Base-by-base conservation (phyloP, 306 rosid genomes). In the Mimosa bimucronata region DNA sequence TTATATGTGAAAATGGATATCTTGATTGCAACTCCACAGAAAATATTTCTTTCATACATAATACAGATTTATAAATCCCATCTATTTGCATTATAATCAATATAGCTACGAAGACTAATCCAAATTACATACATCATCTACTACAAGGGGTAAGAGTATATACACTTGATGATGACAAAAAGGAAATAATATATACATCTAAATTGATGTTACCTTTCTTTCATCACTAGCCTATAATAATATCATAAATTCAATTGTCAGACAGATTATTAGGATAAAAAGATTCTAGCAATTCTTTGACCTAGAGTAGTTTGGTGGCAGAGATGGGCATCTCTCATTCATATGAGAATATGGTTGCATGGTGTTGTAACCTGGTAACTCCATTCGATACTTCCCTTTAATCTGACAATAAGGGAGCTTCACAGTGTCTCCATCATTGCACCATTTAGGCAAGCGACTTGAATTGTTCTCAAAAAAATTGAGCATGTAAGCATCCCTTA, bases 361-460 rank as follows among this genome's bases (percentile, higher is more conserved):
- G 21, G 90, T 88, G 87, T 91, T 96, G 83, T 89, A 96, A 45
- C 83, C 96, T 0, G 98, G 99, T 72, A 96, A 80, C 75, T 96
- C 97, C 97, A 96, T 90, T 53, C 94, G 88, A 76, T 93, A 96
- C 85, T 88, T 88, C 11, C 99, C 99, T 71, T 81, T 87, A 62
- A 96, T 96, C 87, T 96, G 99, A 81, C 98, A 96, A 79, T 86
- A 96, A 1, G 99, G 99, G 81, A 91, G 96, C 90, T 91, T 87
- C 79, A 89, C 92, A 0, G 88, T 65, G 74, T 93, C 99, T 81
- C 88, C 92, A 19, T 89, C 94, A 38, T 93, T 89, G 91, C 99
- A 96, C 99, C 99, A 96, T 73, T 85, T 86, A 0, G 99, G 99
- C 81, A 91, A 87, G 71, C 90, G 97, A 83, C 94, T 90, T 19